These are phyloP conservation scores for Angophora floribunda DNA, from an alignment of 345 rosid genomes.

Conservation along the genomic window DNA sequence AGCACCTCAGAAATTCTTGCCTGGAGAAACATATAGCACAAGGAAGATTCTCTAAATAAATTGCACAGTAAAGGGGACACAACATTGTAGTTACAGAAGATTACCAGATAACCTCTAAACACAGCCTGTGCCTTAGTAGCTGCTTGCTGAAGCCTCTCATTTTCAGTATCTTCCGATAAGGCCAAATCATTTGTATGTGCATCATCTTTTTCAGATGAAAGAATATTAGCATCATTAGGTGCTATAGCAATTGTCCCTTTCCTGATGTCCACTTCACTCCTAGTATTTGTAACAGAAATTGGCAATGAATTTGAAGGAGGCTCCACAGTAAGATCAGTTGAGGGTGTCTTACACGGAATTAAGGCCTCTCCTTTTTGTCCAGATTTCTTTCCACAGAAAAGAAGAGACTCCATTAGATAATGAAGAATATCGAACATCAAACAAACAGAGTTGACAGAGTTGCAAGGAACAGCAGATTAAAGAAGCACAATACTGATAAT, in stretches of 20 bases:
- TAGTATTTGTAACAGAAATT: conserved; percentile 10
- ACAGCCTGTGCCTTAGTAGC: conserved; percentile 64
- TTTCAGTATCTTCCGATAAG: conserved; percentile 28
- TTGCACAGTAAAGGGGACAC: not conserved
- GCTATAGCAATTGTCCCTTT: conserved; percentile 8
- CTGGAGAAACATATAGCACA: not conserved
- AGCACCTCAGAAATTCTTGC: not conserved
- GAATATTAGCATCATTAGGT: conserved; percentile 9
- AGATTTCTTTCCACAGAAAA: conserved; percentile 27
- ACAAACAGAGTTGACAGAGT: not conserved
- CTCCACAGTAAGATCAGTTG: conserved; percentile 12
- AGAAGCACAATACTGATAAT: not conserved
- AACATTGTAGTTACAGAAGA: not conserved
- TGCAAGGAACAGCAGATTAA: not conserved
- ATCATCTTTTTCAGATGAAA: conserved; percentile 6
- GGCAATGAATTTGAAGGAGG: conserved; percentile 21
- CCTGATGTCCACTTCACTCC: conserved; percentile 12
- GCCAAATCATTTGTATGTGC: not conserved
- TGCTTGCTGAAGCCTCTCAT: conserved; percentile 41
- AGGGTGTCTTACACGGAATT: conserved; percentile 30
- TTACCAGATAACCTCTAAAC: conserved; percentile 67
- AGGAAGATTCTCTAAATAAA: not conserved
- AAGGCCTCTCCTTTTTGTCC: conserved; percentile 38
- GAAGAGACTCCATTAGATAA: not conserved
- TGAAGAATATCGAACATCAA: not conserved